Conservation (phyloP, 495 filamentous ascomycete species). For the Talaromyces nanjingensis region DNA sequence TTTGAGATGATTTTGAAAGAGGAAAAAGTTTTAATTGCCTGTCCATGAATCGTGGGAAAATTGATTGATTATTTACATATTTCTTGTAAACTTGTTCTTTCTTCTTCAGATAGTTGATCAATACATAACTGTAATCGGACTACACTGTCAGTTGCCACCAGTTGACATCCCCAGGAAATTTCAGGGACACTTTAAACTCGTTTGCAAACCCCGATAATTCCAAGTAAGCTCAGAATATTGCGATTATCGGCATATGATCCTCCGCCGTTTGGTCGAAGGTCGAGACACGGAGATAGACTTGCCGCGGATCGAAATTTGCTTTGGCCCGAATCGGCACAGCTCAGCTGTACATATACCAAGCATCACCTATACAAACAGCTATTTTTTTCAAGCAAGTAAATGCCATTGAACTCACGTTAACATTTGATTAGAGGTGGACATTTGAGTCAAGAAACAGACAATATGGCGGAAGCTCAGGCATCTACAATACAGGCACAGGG, state of each 20-base stretch:
- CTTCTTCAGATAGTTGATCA: background rate
- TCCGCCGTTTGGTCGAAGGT: background rate
- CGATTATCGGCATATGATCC: background rate
- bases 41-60: background rate
- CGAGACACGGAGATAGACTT: constrained; percentile 1
- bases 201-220: background rate
- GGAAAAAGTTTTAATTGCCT: constrained; percentile 1
- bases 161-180: no score
- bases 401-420: background rate
- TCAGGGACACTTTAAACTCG: background rate
- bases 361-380: background rate
- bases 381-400: background rate
- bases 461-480: background rate
- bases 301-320: background rate
- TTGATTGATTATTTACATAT: constrained; percentile 7
- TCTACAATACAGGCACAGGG: background rate
- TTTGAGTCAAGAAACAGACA: background rate
- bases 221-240: background rate
- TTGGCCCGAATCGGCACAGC: background rate
- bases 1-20: background rate
- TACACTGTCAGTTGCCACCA: no score
- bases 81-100: constrained; percentile 5
- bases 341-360: background rate
- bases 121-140: background rate
- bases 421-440: background rate